These are phyloP conservation scores for Lecanosticta acicola DNA, from an alignment of 2,329 filamentous ascomycete genomes.

Conservation along the genomic window DNA sequence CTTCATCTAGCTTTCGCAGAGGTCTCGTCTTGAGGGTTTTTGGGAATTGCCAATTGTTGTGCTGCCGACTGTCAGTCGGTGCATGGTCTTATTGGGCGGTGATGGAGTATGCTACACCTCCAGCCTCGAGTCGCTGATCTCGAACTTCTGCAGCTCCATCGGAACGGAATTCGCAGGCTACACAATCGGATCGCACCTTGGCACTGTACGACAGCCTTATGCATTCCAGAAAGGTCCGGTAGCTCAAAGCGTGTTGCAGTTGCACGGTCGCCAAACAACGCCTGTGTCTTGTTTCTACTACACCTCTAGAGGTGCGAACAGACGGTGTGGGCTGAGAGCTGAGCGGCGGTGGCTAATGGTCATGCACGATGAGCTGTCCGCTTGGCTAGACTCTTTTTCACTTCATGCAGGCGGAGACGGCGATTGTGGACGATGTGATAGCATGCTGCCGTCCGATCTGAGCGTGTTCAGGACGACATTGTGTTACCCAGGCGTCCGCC, in stretches of 20 bases:
- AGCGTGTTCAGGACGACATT: not conserved
- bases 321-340: not conserved
- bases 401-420: not conserved
- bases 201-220: conserved; percentile 14
- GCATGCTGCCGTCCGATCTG: not conserved
- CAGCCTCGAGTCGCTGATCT: conserved; percentile 30
- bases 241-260: not conserved
- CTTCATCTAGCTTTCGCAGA: conserved; percentile 28
- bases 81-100: not conserved
- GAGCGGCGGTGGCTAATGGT: not conserved
- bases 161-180: conserved; percentile 4
- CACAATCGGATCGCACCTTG: conserved; percentile 7
- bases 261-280: not conserved
- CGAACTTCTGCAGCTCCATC: conserved; percentile 28
- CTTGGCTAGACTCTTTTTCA: not conserved
- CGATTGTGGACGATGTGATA: not conserved
- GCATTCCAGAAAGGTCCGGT: conserved; percentile 4
- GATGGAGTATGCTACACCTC: conserved; percentile 18
- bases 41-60: conserved; percentile 31
- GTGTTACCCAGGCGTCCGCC: not conserved
- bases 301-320: not conserved
- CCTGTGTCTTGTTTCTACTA: not conserved
- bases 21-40: conserved; percentile 26
- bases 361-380: not conserved
- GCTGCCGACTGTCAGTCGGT: conserved; percentile 15